Evolutionary conservation across 441 rosid genomes (phyloP), one percentile per base, ranked within the genome.

Genomic region (Hura crepitans): DNA sequence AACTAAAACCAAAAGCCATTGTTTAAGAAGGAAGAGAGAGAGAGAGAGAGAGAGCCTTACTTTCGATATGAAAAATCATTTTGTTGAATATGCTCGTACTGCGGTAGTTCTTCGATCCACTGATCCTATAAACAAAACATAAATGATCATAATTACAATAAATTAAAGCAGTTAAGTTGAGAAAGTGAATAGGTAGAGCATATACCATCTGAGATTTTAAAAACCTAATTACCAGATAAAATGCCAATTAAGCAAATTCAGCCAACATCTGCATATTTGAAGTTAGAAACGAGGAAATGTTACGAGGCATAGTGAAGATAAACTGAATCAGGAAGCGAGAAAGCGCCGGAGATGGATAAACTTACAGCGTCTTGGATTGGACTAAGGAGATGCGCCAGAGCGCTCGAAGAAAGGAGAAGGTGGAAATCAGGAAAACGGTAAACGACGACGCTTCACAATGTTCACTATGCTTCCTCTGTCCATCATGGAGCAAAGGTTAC

Each of bases 11-110:
- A 7, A 14, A 2, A 68, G 35, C 33, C 42, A 4, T 2, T 18
- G 5, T 42, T 39, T 62, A 15, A 11, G 4, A 42, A 22, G 18
- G 43, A n/a, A 3, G n/a, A 37, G 28, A 17, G 65, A 69, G 66
- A 55, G 6, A 6, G 37, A 33, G 37, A 33, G 37, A 4, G 23
- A 23, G 37, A 5, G 68, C 1, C 80, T 73, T 77, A 92, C 97
- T 84, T 87, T 68, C 96, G 83, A 68, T 84, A 75, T 1, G 81
- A 79, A 75, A 90, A 90, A 58, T 87, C 90, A 70, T 92, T 92
- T 71, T 86, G 88, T 70, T 75, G 76, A 54, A 90, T 82, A 70
- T 87, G 90, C 58, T 83, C 86, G n/a, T 85, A 90, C 3, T 79
- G 81, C 12, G 84, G 85, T 72, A 80, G 62, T 39, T 75, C 85